These are phyloP conservation scores for Kondoa malvinella DNA, from an alignment of 768 basidiomycete species.

Conservation along the genomic window DNA sequence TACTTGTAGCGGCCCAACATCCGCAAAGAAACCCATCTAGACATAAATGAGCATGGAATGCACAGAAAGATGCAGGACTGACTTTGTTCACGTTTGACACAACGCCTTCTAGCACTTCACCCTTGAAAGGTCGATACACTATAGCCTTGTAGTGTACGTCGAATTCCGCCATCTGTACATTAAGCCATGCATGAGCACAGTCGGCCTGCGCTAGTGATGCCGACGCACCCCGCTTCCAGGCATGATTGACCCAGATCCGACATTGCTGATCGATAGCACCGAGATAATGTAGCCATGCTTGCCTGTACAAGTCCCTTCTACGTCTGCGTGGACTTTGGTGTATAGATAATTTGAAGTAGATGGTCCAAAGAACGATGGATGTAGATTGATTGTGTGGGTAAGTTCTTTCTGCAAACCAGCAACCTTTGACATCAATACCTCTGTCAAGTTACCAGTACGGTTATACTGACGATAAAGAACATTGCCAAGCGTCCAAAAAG, in stretches of 20 bases:
- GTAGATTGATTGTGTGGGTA: slow-evolving; percentile 89
- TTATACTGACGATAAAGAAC: slow-evolving; percentile 20
- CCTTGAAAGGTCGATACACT: slow-evolving; percentile 99
- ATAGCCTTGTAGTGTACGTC: slow-evolving; percentile 85
- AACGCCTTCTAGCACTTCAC: slow-evolving; percentile 90
- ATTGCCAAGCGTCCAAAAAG: slow-evolving; percentile 4
- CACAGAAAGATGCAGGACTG: slow-evolving; percentile 25
- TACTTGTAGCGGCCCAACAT: slow-evolving; percentile 80
- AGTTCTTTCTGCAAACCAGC: slow-evolving; percentile 61
- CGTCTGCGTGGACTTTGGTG: slow-evolving; percentile 82
- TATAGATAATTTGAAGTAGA: slow-evolving; percentile 85
- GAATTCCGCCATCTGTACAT: slow-evolving; percentile 69
- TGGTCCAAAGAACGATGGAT: slow-evolving; percentile 95
- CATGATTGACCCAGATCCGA: slow-evolving; percentile 17
- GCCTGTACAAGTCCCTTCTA: slow-evolving; percentile 93
- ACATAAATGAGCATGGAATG: neutral
- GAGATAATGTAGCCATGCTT: slow-evolving; percentile 88
- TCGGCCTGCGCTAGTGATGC: neutral
- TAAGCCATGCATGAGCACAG: slow-evolving; percentile 28
- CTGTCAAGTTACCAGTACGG: too few species aligned
- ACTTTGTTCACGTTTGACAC: slow-evolving; percentile 94
- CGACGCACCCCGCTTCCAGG: slow-evolving; percentile 22
- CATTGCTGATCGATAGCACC: slow-evolving; percentile 36
- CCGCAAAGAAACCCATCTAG: slow-evolving; percentile 97
- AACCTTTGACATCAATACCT: neutral